Percentiles rank a stretch among this genome's conserved stretches.
Conservation (phyloP, 2,329 filamentous ascomycete genomes). For the Aspergillus sojae region DNA sequence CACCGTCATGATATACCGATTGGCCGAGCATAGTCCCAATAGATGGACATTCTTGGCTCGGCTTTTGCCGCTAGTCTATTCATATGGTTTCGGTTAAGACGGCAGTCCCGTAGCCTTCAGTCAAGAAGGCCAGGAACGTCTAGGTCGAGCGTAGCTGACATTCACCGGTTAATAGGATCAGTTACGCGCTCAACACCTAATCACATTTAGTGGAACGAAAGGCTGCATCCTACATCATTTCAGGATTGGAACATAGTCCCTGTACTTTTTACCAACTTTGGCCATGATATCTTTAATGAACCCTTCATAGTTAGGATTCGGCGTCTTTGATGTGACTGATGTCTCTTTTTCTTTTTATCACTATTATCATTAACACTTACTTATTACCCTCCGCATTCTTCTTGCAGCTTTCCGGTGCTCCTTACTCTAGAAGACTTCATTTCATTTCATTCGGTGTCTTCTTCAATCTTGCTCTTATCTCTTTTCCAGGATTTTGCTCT, state of each 20-base stretch:
- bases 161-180: neutral
- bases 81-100: neutral
- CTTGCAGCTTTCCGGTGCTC: neutral
- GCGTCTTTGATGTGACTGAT: slow-evolving; percentile 18
- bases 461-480: slow-evolving; percentile 7
- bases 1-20: slow-evolving; percentile 55
- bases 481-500: neutral
- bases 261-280: slow-evolving; percentile 22
- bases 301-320: slow-evolving; percentile 21
- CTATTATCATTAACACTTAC: neutral
- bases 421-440: neutral
- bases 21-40: slow-evolving; percentile 24
- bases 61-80: neutral
- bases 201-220: neutral
- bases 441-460: slow-evolving; percentile 9
- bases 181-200: slow-evolving; percentile 4
- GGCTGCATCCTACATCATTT: slow-evolving; percentile 8
- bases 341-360: slow-evolving; percentile 7
- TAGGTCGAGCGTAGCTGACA: neutral
- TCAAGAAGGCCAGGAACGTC: neutral
- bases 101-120: neutral
- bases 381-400: slow-evolving; percentile 3
- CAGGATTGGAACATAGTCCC: slow-evolving; percentile 17
- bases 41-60: neutral
- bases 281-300: slow-evolving; percentile 31